Conservation (phyloP, 768 basidiomycete genomes). For the Kwoniella shandongensis region DNA sequence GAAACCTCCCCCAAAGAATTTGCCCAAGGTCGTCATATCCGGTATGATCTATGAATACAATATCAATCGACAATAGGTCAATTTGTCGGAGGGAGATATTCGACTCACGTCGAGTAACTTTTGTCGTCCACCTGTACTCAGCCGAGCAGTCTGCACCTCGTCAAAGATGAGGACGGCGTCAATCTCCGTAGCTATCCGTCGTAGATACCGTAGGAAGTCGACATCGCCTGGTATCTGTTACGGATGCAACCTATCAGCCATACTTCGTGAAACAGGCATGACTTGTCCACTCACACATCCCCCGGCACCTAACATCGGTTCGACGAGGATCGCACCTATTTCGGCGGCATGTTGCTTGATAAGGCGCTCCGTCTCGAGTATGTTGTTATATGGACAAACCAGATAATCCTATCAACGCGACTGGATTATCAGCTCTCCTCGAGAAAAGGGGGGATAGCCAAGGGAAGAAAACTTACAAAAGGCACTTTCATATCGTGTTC, state of each 20-base stretch:
- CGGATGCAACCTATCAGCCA: neutral
- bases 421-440: neutral
- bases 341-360: conserved; percentile 1
- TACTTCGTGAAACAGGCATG: neutral
- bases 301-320: conserved; percentile 28
- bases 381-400: conserved; percentile 29
- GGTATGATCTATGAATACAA: conserved; percentile 5
- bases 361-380: neutral
- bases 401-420: conserved; percentile 14
- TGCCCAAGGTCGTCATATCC: conserved; percentile 30
- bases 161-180: conserved; percentile 31
- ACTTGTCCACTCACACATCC: conserved; percentile 13
- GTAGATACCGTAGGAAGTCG: conserved; percentile 17
- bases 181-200: conserved; percentile 11
- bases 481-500: conserved; percentile 19
- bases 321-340: conserved; percentile 21
- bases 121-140: conserved; percentile 15
- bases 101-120: conserved; percentile 12
- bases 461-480: conserved; percentile 12
- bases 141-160: conserved; percentile 27
- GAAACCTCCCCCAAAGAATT: conserved; percentile 33
- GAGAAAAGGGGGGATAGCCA: no score
- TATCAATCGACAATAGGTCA: neutral
- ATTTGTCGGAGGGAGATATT: neutral
- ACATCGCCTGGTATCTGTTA: conserved; percentile 17